These are phyloP conservation scores for Coniochaeta hoffmannii DNA, from an alignment of 2,329 filamentous ascomycete genomes.

Conservation along the genomic window DNA sequence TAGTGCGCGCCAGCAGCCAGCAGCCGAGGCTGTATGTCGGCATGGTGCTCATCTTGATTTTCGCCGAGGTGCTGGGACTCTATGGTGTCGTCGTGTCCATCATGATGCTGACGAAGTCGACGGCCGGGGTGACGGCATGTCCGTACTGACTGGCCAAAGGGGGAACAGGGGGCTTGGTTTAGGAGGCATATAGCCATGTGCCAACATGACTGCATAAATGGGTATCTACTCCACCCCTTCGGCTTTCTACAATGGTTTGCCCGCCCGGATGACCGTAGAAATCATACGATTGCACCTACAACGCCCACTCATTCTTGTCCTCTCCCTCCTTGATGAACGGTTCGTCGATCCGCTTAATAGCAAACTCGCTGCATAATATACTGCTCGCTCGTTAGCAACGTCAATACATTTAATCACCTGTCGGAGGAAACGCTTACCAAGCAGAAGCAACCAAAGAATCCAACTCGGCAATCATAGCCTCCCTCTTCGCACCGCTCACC, in stretches of 20 bases:
- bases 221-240: background rate
- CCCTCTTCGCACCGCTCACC: slow-evolving; percentile 62
- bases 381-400: slow-evolving; percentile 32
- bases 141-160: slow-evolving; percentile 21
- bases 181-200: background rate
- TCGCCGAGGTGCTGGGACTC: slow-evolving; percentile 88
- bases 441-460: slow-evolving; percentile 86
- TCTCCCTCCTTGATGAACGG: slow-evolving; percentile 75
- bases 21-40: slow-evolving; percentile 85
- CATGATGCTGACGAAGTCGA: slow-evolving; percentile 38
- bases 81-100: slow-evolving; percentile 41
- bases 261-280: background rate
- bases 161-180: no score
- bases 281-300: slow-evolving; percentile 12
- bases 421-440: slow-evolving; percentile 52
- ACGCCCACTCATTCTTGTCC: slow-evolving; percentile 71
- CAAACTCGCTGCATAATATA: slow-evolving; percentile 89
- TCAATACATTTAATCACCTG: background rate
- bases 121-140: slow-evolving; percentile 29
- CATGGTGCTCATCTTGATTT: slow-evolving; percentile 99
- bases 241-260: background rate
- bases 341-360: slow-evolving; percentile 89
- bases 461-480: slow-evolving; percentile 78
- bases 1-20: slow-evolving; percentile 74
- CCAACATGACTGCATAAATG: background rate